phyloP scores from a whole-genome alignment of 371 early-diverging fungal genomes.

The Syncephalastrum contaminatum region DNA sequence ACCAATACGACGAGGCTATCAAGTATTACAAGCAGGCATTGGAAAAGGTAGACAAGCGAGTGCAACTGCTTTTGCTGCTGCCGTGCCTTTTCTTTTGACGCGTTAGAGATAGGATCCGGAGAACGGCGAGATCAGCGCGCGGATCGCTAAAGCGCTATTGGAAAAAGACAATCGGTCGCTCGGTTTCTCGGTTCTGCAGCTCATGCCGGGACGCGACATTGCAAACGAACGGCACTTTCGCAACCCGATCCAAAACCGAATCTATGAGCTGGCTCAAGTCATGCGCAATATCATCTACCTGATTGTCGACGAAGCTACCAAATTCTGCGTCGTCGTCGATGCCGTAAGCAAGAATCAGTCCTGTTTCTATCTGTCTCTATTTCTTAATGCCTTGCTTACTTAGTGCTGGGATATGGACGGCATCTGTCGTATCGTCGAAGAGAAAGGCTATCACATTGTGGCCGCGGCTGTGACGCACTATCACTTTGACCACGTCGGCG shows the following conservation, averaged over 20 bases:
- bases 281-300: constrained; percentile 87
- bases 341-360: constrained; percentile 46
- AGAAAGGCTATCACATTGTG: constrained; percentile 63
- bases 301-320: constrained; percentile 62
- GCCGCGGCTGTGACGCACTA: constrained; percentile 78
- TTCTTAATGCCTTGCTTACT: constrained; percentile 1
- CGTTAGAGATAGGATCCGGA: constrained; percentile 42
- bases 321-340: constrained; percentile 79
- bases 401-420: constrained; percentile 90
- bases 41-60: constrained; percentile 25
- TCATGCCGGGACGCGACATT: constrained; percentile 73
- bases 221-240: constrained; percentile 39
- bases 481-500: constrained; percentile 84
- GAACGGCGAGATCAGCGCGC: constrained; percentile 49
- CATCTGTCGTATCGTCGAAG: constrained; percentile 59
- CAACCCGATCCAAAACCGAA: constrained; percentile 70
- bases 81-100: neutral
- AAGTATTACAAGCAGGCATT: constrained; percentile 55
- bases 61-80: neutral
- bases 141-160: constrained; percentile 53
- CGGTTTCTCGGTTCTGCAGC: constrained; percentile 64
- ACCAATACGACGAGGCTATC: constrained; percentile 60
- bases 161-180: constrained; percentile 57
- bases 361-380: constrained; percentile 2
- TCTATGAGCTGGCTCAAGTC: constrained; percentile 74